Percentiles rank a stretch among this genome's conserved stretches.
Conservation (phyloP, 2,329 filamentous ascomycete species). For the Dactylellina leptospora region DNA sequence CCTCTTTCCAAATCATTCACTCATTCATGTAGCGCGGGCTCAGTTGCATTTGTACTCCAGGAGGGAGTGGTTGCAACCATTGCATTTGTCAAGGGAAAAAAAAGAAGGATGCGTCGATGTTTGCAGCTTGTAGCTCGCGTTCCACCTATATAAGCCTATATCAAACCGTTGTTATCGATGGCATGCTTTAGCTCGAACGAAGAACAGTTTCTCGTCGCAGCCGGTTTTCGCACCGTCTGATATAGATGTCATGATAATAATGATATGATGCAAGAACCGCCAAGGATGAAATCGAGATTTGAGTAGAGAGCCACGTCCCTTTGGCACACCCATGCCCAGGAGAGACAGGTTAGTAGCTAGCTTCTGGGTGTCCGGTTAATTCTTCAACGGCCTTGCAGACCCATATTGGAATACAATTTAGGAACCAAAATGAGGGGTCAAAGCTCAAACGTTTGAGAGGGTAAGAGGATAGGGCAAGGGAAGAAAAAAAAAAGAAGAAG, state of each 20-base stretch:
- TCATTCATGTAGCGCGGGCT: slow-evolving; percentile 15
- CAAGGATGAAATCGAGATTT: slow-evolving; percentile 48
- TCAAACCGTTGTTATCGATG: slow-evolving; percentile 32
- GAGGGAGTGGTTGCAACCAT: slow-evolving; percentile 33
- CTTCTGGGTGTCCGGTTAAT: slow-evolving; percentile 14
- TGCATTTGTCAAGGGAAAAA: too few relatives aligned
- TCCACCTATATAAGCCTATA: slow-evolving; percentile 32
- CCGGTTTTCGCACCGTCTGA: slow-evolving; percentile 14
- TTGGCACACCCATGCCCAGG: slow-evolving; percentile 12
- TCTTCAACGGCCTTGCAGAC: slow-evolving; percentile 32
- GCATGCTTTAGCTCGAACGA: slow-evolving; percentile 23
- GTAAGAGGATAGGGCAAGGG: slow-evolving; percentile 7
- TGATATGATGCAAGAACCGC: slow-evolving; percentile 42
- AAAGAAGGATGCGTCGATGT: slow-evolving; percentile 24
- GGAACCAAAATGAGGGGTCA: slow-evolving; percentile 46
- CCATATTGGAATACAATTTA: neutral
- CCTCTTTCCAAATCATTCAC: slow-evolving; percentile 12
- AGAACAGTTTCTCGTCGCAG: neutral
- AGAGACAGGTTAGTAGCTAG: neutral
- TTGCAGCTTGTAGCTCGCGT: slow-evolving; percentile 32
- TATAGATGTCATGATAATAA: slow-evolving; percentile 46
- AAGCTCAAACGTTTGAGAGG: slow-evolving; percentile 30
- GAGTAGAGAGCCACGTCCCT: slow-evolving; percentile 23
- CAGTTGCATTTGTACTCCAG: slow-evolving; percentile 35
- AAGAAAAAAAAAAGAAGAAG: too few relatives aligned